Percentiles rank a stretch among this genome's conserved stretches.
These are phyloP conservation scores for Diplodia seriata DNA, from an alignment of 2,329 filamentous ascomycete genomes.

Conservation along the genomic window DNA sequence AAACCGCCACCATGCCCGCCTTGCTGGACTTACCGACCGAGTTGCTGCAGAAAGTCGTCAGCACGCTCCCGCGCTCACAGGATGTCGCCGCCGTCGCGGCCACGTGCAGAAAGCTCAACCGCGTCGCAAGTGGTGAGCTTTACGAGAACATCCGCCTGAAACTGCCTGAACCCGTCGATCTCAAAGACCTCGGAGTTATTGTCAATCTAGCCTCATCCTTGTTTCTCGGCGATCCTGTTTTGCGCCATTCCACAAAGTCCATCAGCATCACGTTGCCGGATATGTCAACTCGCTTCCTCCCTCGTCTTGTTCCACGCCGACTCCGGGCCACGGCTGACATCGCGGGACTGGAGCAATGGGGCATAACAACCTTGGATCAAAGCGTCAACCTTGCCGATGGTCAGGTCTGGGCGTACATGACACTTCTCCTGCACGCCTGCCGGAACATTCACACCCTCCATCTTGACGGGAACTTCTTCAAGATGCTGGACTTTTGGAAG, in stretches of 20 bases:
- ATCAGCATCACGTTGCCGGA: not conserved
- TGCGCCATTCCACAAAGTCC: not conserved
- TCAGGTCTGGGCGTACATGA: not conserved
- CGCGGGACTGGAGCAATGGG: not conserved
- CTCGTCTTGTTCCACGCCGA: not conserved
- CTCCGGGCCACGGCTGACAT: no score
- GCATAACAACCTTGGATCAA: not conserved
- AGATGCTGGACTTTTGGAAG: not conserved
- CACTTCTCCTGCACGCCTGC: not conserved
- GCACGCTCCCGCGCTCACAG: not conserved
- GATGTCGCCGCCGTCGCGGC: not conserved
- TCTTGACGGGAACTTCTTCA: slow-evolving; percentile 1
- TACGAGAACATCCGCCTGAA: not conserved
- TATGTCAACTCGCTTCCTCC: not conserved
- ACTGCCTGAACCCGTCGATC: not conserved
- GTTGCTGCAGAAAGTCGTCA: not conserved
- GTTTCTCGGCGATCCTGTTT: not conserved
- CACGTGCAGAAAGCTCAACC: slow-evolving; percentile 4
- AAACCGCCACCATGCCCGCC: no score
- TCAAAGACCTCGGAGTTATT: not conserved
- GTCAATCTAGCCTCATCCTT: not conserved
- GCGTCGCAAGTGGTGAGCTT: not conserved
- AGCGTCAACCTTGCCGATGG: not conserved
- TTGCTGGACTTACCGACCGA: not conserved
- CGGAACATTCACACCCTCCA: not conserved